Percentiles rank a stretch among this genome's conserved stretches.
Evolutionary conservation across 176 grass and related monocot genomes (phyloP).

Genomic region (Musa schizocarpa): DNA sequence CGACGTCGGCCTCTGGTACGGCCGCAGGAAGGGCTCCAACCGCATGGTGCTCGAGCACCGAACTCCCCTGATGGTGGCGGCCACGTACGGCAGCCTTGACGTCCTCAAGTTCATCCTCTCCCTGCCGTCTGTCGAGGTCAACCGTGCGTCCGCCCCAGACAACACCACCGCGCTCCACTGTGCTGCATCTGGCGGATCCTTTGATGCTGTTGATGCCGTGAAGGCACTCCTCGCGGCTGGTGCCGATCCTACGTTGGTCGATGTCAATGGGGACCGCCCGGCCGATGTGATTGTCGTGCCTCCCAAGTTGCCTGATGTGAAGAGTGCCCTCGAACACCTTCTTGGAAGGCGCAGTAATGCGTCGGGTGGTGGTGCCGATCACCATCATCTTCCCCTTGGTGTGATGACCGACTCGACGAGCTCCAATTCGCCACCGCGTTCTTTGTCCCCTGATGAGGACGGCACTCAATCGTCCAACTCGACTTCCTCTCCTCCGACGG

Average conservation of each 20-base stretch:
- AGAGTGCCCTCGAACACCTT: constrained; percentile 31
- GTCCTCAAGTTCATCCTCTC: constrained; percentile 43
- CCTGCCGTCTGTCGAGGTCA: constrained; percentile 38
- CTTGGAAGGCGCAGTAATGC: no score
- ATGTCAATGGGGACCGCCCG: constrained; percentile 36
- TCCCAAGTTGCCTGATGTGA: constrained; percentile 3
- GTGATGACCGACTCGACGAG: no score
- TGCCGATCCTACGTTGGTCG: constrained; percentile 41
- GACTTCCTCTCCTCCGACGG: constrained; percentile 28
- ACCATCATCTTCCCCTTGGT: no score
- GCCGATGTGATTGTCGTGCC: constrained; percentile 37
- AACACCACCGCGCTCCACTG: constrained; percentile 70
- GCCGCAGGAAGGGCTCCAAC: constrained; percentile 2
- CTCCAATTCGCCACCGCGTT: no score
- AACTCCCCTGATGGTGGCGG: constrained; percentile 77
- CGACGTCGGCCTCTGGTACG: constrained; percentile 22
- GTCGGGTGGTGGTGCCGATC: no score
- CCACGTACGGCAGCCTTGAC: constrained; percentile 57
- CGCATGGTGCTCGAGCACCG: constrained; percentile 32
- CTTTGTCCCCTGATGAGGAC: constrained; percentile 16
- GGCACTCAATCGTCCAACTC: constrained; percentile 37
- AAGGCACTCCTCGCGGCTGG: constrained; percentile 53
- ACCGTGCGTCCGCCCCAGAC: constrained; percentile 28
- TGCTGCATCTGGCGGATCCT: constrained; percentile 50
- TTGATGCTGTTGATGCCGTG: constrained; percentile 37